Percentiles rank a stretch among this genome's conserved stretches.
These are phyloP conservation scores for Cucumis cinereus DNA, from an alignment of 306 rosid genomes.

Conservation along the genomic window DNA sequence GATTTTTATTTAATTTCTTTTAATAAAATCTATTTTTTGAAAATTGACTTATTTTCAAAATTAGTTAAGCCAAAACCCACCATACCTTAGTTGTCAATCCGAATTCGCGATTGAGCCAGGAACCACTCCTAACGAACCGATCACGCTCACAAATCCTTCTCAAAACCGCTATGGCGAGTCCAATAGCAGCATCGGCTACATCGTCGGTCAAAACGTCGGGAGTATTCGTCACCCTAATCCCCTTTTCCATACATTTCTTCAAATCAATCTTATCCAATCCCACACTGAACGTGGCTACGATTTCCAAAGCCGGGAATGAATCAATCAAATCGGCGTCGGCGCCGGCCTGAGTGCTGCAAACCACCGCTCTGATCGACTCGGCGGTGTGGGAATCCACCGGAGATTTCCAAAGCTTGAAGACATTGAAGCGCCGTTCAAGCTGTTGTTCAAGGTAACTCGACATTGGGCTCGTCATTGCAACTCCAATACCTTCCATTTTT, in stretches of 20 bases:
- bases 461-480: slow-evolving; percentile 32
- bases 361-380: slow-evolving; percentile 27
- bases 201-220: slow-evolving; percentile 56
- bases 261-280: slow-evolving; percentile 53
- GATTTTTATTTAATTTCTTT: too few species aligned
- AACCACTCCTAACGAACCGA: slow-evolving; percentile 23
- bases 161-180: slow-evolving; percentile 28
- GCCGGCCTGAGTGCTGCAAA: slow-evolving; percentile 20
- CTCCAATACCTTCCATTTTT: slow-evolving; percentile 5
- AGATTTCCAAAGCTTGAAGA: slow-evolving; percentile 33
- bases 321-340: slow-evolving; percentile 36
- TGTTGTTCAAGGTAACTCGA: slow-evolving; percentile 21
- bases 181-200: slow-evolving; percentile 55
- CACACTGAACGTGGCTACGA: slow-evolving; percentile 46
- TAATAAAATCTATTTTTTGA: too few species aligned
- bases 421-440: slow-evolving; percentile 38
- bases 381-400: slow-evolving; percentile 15
- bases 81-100: slow-evolving; percentile 28
- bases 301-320: slow-evolving; percentile 37
- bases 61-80: too few species aligned
- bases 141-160: slow-evolving; percentile 27
- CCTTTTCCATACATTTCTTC: slow-evolving; percentile 21
- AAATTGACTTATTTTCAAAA: too few species aligned
- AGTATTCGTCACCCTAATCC: slow-evolving; percentile 47
- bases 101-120: slow-evolving; percentile 21